These are phyloP conservation scores for Aquilaria malaccensis DNA, from an alignment of 345 rosid genomes.

Conservation along the genomic window DNA sequence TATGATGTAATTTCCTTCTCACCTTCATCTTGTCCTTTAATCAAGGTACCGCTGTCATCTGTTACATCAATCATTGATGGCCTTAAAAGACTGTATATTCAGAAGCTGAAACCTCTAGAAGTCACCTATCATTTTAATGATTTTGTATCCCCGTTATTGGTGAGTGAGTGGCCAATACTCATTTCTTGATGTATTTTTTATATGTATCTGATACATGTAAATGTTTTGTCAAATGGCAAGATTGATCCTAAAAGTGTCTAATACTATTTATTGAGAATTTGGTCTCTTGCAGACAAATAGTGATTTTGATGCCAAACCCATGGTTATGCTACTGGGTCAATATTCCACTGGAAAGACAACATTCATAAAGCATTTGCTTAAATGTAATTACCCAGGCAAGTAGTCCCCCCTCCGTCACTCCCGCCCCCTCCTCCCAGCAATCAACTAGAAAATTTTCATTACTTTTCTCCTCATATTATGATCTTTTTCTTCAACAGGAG, in stretches of 20 bases:
- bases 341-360: slow-evolving; percentile 98
- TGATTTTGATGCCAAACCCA: slow-evolving; percentile 95
- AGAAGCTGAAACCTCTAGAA: slow-evolving; percentile 92
- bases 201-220: slow-evolving; percentile 1
- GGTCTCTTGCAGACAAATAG: slow-evolving; percentile 58
- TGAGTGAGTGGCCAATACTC: slow-evolving; percentile 31
- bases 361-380: slow-evolving; percentile 91
- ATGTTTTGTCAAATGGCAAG: slow-evolving; percentile 8
- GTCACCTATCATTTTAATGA: slow-evolving; percentile 80
- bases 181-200: slow-evolving; percentile 12
- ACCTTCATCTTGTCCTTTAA: slow-evolving; percentile 1
- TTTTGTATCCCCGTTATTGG: slow-evolving; percentile 86
- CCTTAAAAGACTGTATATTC: slow-evolving; percentile 76
- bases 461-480: background rate
- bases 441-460: background rate
- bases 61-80: slow-evolving; percentile 95
- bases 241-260: slow-evolving; percentile 11
- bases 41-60: slow-evolving; percentile 62
- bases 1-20: background rate
- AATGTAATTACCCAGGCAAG: slow-evolving; percentile 73
- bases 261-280: background rate
- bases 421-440: background rate
- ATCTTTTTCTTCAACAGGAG: slow-evolving; percentile 49
- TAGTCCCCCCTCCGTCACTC: slow-evolving; percentile 11
- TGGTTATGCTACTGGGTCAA: slow-evolving; percentile 98